Percentiles rank a stretch among this genome's conserved stretches.
phyloP scores from a whole-genome alignment of 2,329 filamentous ascomycete genomes.

The Xylaria sp. region DNA sequence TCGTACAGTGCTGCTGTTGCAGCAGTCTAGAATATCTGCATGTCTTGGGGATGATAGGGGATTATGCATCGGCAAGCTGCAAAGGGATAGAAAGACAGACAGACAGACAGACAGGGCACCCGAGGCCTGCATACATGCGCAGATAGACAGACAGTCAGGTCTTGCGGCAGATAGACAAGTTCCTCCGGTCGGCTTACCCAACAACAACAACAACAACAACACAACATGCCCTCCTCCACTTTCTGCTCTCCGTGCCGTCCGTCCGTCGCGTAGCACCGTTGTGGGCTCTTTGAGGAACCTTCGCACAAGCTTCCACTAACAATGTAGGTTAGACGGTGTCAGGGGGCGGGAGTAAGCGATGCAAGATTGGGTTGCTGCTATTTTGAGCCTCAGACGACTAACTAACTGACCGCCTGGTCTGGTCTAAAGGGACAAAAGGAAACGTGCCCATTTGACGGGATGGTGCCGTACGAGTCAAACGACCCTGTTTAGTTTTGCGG shows the following conservation, averaged over 20 bases:
- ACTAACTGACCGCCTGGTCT: background rate
- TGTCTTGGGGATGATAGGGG: conserved; percentile 23
- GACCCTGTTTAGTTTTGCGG: conserved; percentile 17
- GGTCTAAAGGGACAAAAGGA: conserved; percentile 13
- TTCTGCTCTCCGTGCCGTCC: conserved; percentile 16
- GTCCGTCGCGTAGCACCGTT: conserved; percentile 36
- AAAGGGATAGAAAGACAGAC: conserved; percentile 26
- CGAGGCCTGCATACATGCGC: conserved; percentile 29
- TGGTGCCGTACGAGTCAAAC: conserved; percentile 21
- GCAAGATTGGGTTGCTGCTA: conserved; percentile 40
- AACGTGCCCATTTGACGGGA: conserved; percentile 40
- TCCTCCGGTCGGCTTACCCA: conserved; percentile 30
- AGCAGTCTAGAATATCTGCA: conserved; percentile 1
- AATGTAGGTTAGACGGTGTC: conserved; percentile 26
- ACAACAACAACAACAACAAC: background rate
- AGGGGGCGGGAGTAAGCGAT: conserved; percentile 45
- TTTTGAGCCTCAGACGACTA: conserved; percentile 33
- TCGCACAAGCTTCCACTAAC: conserved; percentile 27
- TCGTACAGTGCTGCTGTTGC: background rate
- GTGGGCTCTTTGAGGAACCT: conserved; percentile 30
- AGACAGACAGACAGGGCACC: conserved; percentile 27
- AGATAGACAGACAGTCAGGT: conserved; percentile 11
- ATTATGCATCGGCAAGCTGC: conserved; percentile 24
- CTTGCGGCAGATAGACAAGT: conserved; percentile 18
- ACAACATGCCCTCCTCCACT: background rate